Evolutionary conservation across 805 yeast species (phyloP), one percentile per base, ranked within the genome.

Genomic region (Pichia heedii): DNA sequence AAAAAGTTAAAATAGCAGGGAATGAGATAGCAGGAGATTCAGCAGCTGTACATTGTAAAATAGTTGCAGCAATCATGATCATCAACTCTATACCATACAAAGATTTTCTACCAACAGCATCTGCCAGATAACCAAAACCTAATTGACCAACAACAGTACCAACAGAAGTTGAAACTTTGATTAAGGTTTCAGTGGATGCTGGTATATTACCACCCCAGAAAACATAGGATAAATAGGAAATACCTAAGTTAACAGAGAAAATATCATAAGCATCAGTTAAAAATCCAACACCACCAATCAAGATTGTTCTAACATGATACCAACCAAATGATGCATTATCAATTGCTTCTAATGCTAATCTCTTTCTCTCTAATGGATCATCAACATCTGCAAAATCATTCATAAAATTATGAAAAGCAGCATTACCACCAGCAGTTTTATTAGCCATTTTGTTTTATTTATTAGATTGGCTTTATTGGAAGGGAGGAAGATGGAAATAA

Each of bases 271-370:
- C 79, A 67, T 87, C 96, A 33, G 95, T 87, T 68, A 88, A 66
- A 76, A 87, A 87, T 61, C 96, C 96, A 51, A 87, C 93, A 71
- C 96, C 87, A n/a, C 95, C 95, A 60, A 85, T 87, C 65, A 78
- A 61, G 55, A 85, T 83, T 69, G 87, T 83, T 65, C 86, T 77
- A 42, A 84, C 66, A 57, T 84, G 93, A 58, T 84, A 81, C 93
- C 88, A 81, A 45, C 89, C 86, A 54, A 84, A 84, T 1, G 71
- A 63, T 39, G 87, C 85, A 54, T 81, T 79, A 63, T 84, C 95
- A 51, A 84, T 84, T 57, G 84, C 84, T 62, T 83, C 87, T 58
- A 84, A 69, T 36, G 94, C 94, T 56, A 84, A 67, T 70, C 89
- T 76, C 73, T 90, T 78, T 74, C 95, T 79, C 63, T 84, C 93